Conservation (phyloP, 352 stramenopile genomes). For the Pilasporangium apinafurcum region DNA sequence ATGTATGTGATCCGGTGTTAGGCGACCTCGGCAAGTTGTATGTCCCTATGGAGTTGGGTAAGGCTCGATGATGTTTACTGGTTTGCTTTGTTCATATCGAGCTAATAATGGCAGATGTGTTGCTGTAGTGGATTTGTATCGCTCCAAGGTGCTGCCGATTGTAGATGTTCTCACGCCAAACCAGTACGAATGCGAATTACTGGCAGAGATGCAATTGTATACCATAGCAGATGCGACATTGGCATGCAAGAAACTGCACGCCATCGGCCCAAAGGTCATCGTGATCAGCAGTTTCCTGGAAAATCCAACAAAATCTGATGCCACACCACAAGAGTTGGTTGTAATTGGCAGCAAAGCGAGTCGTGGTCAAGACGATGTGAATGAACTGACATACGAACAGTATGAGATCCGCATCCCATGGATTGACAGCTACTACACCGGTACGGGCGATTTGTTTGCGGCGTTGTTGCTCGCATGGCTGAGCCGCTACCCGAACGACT, state of each 20-base stretch:
- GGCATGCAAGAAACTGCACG: conserved; percentile 76
- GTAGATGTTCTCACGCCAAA: conserved; percentile 82
- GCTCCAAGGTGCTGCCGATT: conserved; percentile 69
- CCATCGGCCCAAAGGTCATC: conserved; percentile 60
- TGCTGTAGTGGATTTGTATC: conserved; percentile 68
- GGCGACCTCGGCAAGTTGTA: conserved; percentile 80
- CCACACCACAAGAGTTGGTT: conserved; percentile 33
- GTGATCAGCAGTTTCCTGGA: conserved; percentile 82
- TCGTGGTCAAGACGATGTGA: conserved; percentile 1
- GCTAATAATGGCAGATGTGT: conserved; percentile 3
- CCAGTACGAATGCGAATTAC: conserved; percentile 81
- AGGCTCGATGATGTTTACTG: conserved; percentile 1
- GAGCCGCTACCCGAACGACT: conserved; percentile 46
- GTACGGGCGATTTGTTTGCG: conserved; percentile 78
- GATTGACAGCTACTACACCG: conserved; percentile 82
- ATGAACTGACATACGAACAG: conserved; percentile 40
- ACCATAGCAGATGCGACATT: conserved; percentile 55
- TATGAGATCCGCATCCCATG: conserved; percentile 72
- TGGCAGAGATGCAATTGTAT: conserved; percentile 62
- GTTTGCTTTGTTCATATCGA: neutral
- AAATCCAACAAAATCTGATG: conserved; percentile 9
- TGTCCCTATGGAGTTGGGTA: conserved; percentile 72
- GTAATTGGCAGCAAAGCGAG: conserved; percentile 64
- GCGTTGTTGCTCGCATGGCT: conserved; percentile 81
- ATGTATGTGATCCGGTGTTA: conserved; percentile 82